Evolutionary conservation across 2,329 filamentous ascomycete genomes (phyloP).

Genomic region (Ophiocordyceps unilateralis): DNA sequence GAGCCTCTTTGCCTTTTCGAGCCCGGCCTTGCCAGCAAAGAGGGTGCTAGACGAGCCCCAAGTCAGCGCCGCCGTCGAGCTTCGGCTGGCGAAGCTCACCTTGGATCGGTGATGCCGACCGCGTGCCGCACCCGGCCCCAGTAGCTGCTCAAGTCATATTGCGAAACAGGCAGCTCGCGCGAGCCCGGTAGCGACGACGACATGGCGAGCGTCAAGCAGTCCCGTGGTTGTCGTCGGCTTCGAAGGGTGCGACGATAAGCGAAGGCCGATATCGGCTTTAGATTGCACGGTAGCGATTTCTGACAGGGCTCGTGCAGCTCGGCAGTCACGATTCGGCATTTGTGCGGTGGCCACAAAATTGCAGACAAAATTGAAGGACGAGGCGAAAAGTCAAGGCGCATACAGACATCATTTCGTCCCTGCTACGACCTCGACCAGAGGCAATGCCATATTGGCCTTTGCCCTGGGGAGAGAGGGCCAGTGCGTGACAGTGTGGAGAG

Average conservation of each 20-base stretch:
- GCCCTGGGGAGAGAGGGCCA: too few species aligned
- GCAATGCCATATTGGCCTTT: too few species aligned
- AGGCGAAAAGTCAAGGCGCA: too few species aligned
- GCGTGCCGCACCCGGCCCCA: constrained; percentile 88
- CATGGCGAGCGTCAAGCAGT: too few species aligned
- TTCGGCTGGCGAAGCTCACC: constrained; percentile 36
- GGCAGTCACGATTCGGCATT: background rate
- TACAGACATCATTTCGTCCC: background rate
- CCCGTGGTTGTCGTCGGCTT: background rate
- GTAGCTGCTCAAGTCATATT: constrained; percentile 85
- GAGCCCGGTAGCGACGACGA: constrained; percentile 47
- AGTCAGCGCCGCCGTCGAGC: background rate
- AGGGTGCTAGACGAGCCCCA: constrained; percentile 47
- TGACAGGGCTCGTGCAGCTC: background rate
- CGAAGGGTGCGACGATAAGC: constrained; percentile 2
- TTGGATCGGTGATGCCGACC: constrained; percentile 80
- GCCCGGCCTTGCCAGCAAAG: constrained; percentile 57
- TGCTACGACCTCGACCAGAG: background rate
- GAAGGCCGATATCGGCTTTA: constrained; percentile 2
- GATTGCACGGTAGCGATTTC: too few species aligned
- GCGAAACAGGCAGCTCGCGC: constrained; percentile 77
- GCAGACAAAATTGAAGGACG: background rate
- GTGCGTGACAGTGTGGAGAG: too few species aligned
- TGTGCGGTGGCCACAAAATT: background rate
- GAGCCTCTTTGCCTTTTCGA: constrained; percentile 73